Conservation (phyloP, 2,329 filamentous ascomycete genomes). For the Colletotrichum musicola region DNA sequence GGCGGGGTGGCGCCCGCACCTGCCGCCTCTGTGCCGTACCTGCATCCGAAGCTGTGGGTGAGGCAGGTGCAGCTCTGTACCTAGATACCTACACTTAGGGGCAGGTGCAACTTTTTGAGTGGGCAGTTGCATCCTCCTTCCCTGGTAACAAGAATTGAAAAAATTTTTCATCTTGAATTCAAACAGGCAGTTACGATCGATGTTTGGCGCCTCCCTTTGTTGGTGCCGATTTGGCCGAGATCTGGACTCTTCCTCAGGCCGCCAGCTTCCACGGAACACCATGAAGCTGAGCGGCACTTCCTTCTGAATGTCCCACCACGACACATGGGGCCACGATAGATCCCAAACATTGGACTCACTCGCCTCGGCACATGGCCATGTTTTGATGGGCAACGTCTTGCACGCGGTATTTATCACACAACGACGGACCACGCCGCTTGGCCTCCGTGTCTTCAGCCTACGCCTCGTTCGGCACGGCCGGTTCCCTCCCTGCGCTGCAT, state of each 20-base stretch:
- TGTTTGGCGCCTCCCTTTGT: neutral
- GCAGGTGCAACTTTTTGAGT: no score
- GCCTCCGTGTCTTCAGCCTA: neutral
- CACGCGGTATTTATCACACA: neutral
- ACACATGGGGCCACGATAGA: constrained; percentile 20
- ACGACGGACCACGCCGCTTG: neutral
- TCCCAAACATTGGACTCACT: constrained; percentile 37
- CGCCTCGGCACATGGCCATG: constrained; percentile 7
- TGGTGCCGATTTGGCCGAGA: constrained; percentile 4
- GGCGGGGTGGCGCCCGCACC: neutral
- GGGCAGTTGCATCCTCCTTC: no score
- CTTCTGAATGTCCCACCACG: constrained; percentile 21
- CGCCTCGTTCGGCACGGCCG: constrained; percentile 13
- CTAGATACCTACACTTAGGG: no score
- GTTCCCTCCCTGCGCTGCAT: constrained; percentile 11
- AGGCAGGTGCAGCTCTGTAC: neutral
- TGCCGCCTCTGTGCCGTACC: neutral
- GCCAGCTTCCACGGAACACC: neutral
- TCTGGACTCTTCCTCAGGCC: neutral
- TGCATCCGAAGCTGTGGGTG: neutral
- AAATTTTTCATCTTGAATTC: no score
- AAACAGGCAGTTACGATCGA: no score
- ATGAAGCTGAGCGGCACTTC: neutral
- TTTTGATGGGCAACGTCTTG: constrained; percentile 1
- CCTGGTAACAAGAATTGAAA: no score